Evolutionary conservation across 1,284 basidiomycete species (phyloP).

Genomic region (Ganoderma resinaceum): DNA sequence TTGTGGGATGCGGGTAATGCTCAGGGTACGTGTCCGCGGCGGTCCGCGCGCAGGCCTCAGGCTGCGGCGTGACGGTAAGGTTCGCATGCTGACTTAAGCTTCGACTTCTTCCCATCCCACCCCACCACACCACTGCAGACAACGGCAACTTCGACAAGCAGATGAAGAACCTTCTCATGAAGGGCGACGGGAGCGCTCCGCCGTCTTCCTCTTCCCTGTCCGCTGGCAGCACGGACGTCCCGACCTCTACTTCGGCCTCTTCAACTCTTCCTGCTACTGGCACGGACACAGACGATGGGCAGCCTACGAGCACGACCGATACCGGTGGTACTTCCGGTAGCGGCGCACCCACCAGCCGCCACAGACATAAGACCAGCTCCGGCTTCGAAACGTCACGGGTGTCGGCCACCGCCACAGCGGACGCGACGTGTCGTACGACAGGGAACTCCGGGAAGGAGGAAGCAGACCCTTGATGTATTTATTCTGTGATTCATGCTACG

Average conservation of each 20-base stretch:
- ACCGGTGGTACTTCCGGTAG: not conserved
- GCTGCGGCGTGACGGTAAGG: not conserved
- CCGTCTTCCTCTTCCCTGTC: not conserved
- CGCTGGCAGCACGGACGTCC: not conserved
- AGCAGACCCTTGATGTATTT: not conserved
- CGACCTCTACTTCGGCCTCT: not conserved
- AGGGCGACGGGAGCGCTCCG: not conserved
- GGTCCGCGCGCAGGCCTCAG: no score
- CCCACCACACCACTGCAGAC: not conserved
- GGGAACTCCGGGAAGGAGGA: not conserved
- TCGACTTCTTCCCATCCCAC: not conserved
- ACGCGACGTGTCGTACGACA: not conserved
- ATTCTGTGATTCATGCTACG: not conserved
- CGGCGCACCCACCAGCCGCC: not conserved
- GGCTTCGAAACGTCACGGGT: not conserved
- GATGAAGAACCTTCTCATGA: conserved; percentile 6
- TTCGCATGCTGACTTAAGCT: not conserved
- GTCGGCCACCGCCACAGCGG: not conserved
- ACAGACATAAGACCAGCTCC: not conserved
- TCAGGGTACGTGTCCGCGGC: conserved; percentile 8
- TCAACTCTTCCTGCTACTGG: not conserved
- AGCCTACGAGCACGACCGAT: not conserved
- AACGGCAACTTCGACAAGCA: conserved; percentile 15
- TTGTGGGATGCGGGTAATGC: conserved; percentile 49
- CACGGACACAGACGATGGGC: not conserved